phyloP scores from a whole-genome alignment of 306 rosid genomes.

The Myrica gale region DNA sequence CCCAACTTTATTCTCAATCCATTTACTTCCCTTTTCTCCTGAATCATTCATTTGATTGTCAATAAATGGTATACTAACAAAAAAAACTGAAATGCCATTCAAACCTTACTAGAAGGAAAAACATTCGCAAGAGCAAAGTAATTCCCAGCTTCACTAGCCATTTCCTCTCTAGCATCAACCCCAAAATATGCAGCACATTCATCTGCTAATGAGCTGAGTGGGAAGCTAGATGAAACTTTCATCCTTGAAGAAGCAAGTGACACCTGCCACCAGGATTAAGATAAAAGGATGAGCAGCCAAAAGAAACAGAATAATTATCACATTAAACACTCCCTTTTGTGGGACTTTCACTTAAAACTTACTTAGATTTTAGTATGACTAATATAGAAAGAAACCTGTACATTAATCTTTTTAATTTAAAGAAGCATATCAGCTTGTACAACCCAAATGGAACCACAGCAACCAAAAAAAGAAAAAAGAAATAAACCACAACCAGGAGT shows the following conservation, averaged over 20 bases:
- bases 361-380: not conserved
- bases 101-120: constrained; percentile 71
- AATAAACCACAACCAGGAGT: not conserved
- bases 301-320: not conserved
- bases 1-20: not conserved
- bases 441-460: not conserved
- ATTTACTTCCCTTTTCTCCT: not conserved
- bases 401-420: not conserved
- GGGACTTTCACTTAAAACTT: not conserved
- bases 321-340: not conserved
- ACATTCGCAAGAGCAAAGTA: constrained; percentile 73
- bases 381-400: not conserved
- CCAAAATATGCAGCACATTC: constrained; percentile 51
- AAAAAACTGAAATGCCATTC: constrained; percentile 16
- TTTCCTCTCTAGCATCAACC: constrained; percentile 26
- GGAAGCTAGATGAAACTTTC: constrained; percentile 41
- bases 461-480: not conserved
- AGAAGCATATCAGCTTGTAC: not conserved
- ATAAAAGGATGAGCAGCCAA: not conserved
- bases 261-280: constrained; percentile 42
- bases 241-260: constrained; percentile 45
- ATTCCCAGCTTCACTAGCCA: constrained; percentile 45
- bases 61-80: not conserved
- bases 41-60: not conserved
- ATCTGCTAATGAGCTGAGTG: constrained; percentile 60